Evolutionary conservation across 2,329 filamentous ascomycete species (phyloP).

Genomic region (Colletotrichum agaves): DNA sequence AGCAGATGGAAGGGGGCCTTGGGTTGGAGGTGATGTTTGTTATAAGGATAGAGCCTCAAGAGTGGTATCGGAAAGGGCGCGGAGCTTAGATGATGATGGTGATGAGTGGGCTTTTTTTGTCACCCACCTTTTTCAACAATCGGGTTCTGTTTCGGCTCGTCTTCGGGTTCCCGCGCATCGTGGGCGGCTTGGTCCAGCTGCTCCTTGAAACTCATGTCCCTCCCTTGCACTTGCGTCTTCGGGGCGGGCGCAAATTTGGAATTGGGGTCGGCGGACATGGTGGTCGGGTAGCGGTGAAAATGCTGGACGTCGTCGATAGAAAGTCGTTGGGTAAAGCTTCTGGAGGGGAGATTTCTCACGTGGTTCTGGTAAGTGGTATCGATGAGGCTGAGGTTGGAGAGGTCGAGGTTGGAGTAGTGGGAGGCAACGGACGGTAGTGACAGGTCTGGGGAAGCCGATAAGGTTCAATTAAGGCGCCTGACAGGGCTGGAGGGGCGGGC

Average conservation of each 20-base stretch:
- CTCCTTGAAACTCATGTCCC: conserved; percentile 52
- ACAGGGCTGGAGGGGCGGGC: conserved; percentile 24
- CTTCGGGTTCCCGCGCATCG: conserved; percentile 45
- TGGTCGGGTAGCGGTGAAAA: neutral
- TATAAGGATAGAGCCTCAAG: no score
- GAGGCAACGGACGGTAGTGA: conserved; percentile 14
- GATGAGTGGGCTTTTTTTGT: neutral
- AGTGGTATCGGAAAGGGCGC: no score
- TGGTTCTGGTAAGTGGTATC: neutral
- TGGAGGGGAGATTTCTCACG: no score
- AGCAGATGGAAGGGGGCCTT: neutral
- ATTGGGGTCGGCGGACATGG: conserved; percentile 31
- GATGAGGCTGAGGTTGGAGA: neutral
- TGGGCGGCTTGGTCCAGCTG: conserved; percentile 56
- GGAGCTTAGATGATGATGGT: neutral
- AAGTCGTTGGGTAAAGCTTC: no score
- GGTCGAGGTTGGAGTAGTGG: neutral
- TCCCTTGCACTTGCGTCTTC: conserved; percentile 21
- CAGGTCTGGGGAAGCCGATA: neutral
- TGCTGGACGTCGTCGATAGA: no score
- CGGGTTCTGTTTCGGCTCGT: conserved; percentile 44
- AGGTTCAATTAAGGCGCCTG: conserved; percentile 12
- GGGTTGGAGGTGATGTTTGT: no score
- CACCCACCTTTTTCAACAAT: conserved; percentile 56
- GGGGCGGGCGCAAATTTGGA: conserved; percentile 30